Conservation (phyloP, 2,329 filamentous ascomycete species). For the Ophiostoma sp. region DNA sequence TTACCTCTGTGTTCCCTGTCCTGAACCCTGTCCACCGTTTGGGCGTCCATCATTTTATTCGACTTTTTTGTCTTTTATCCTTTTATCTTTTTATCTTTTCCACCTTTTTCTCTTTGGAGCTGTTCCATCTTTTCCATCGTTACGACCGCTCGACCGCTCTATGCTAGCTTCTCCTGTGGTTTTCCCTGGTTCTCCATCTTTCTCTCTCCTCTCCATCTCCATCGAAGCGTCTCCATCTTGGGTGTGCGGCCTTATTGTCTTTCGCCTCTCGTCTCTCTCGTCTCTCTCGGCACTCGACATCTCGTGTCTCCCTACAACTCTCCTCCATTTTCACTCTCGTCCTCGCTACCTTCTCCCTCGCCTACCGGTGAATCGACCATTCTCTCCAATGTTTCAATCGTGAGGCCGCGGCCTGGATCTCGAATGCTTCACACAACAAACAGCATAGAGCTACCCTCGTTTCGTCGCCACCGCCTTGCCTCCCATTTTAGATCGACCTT, state of each 20-base stretch:
- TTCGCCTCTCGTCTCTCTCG: constrained; percentile 1
- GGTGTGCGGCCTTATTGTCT: background rate
- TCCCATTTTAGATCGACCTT: background rate
- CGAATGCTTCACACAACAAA: background rate
- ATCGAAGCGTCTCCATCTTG: background rate
- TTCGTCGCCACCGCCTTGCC: background rate
- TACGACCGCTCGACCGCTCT: background rate
- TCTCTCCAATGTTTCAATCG: constrained; percentile 21
- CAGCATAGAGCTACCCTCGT: background rate
- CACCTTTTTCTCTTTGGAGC: background rate
- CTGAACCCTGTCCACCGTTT: background rate
- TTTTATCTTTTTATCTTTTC: background rate
- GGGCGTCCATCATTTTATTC: background rate
- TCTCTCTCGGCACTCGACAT: background rate
- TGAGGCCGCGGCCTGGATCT: constrained; percentile 20
- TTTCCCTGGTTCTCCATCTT: constrained; percentile 12
- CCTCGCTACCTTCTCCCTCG: background rate
- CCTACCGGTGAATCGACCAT: background rate
- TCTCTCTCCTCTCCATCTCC: constrained; percentile 9
- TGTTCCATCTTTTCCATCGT: background rate
- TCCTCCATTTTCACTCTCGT: background rate
- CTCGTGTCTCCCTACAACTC: no score
- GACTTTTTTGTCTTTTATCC: background rate
- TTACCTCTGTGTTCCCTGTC: constrained; percentile 5
- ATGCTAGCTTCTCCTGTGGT: constrained; percentile 4